Conservation (phyloP, 2,329 filamentous ascomycete species). For the Claviceps quebecensis region DNA sequence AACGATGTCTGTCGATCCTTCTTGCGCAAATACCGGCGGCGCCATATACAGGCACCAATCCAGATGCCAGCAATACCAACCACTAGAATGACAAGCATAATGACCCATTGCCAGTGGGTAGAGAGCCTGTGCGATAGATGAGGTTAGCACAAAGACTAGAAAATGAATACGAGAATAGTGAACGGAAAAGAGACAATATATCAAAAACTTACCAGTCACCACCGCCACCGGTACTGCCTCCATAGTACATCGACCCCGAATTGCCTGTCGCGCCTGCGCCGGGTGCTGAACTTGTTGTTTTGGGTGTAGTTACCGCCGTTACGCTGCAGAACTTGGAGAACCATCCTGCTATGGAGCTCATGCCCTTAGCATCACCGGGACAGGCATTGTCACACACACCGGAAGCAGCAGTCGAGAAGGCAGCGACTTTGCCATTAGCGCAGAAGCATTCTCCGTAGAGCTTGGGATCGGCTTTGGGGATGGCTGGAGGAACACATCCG, state of each 20-base stretch:
- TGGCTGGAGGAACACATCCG: conserved; percentile 50
- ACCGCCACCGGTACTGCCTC: conserved; percentile 14
- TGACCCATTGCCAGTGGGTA: conserved; percentile 64
- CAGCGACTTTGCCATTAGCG: conserved; percentile 41
- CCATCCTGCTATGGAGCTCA: conserved; percentile 52
- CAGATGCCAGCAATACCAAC: conserved; percentile 55
- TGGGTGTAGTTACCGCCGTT: conserved; percentile 12
- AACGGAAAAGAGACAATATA: not conserved
- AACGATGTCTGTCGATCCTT: conserved; percentile 38
- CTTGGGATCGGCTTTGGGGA: conserved; percentile 29
- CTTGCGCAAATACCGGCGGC: conserved; percentile 58
- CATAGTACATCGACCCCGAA: conserved; percentile 2
- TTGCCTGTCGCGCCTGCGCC: conserved; percentile 2
- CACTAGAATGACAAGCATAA: conserved; percentile 64
- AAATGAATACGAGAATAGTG: not conserved
- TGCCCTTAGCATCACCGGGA: conserved; percentile 27
- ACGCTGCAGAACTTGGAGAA: conserved; percentile 52
- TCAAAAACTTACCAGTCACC: conserved; percentile 30
- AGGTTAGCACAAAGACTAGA: not conserved
- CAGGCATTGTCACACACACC: conserved; percentile 52
- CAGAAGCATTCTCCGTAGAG: conserved; percentile 65
- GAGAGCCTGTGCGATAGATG: conserved; percentile 37
- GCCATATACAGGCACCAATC: conserved; percentile 54
- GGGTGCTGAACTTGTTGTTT: conserved; percentile 4
- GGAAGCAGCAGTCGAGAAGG: conserved; percentile 37